phyloP scores from a whole-genome alignment of 2,329 filamentous ascomycete species.

The Magnaporthiopsis rhizophila region DNA sequence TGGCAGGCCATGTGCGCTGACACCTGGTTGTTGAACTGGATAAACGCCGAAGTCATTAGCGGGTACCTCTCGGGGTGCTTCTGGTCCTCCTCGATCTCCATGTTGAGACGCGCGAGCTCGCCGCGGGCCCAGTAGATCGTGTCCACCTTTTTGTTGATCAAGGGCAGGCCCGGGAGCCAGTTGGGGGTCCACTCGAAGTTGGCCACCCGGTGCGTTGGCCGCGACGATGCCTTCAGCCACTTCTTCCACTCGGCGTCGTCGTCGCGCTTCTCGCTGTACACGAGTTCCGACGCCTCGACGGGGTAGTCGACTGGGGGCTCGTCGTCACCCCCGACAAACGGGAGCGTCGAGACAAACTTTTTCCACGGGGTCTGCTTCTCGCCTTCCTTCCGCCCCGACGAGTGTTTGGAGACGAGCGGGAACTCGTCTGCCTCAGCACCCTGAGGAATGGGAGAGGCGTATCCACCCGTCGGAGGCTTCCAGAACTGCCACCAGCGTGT shows the following conservation, averaged over 20 bases:
- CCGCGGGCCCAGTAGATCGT: slow-evolving; percentile 86
- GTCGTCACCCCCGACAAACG: slow-evolving; percentile 38
- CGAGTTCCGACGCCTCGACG: slow-evolving; percentile 47
- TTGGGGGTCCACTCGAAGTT: slow-evolving; percentile 41
- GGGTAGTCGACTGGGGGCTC: slow-evolving; percentile 49
- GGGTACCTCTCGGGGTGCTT: slow-evolving; percentile 78
- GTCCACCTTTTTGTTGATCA: slow-evolving; percentile 85
- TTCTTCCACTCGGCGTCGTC: slow-evolving; percentile 68
- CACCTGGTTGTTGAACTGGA: slow-evolving; percentile 97
- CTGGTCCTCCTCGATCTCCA: slow-evolving; percentile 90
- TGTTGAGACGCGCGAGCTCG: slow-evolving; percentile 77
- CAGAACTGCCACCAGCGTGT: slow-evolving; percentile 55
- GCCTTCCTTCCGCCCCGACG: slow-evolving; percentile 16
- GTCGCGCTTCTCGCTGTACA: slow-evolving; percentile 51
- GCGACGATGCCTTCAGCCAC: slow-evolving; percentile 72
- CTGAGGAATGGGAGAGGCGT: slow-evolving; percentile 53
- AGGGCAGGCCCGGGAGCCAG: slow-evolving; percentile 73
- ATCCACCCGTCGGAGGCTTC: slow-evolving; percentile 54
- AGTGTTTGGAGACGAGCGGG: slow-evolving; percentile 22
- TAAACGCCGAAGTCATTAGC: slow-evolving; percentile 91
- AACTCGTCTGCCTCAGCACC: slow-evolving; percentile 38
- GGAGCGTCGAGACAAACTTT: slow-evolving; percentile 39
- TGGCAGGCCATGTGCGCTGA: slow-evolving; percentile 98
- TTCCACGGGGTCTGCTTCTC: slow-evolving; percentile 42
- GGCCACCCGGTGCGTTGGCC: slow-evolving; percentile 76